Evolutionary conservation across 495 filamentous ascomycete genomes (phyloP).

Genomic region (Lichenothelia convexa): DNA sequence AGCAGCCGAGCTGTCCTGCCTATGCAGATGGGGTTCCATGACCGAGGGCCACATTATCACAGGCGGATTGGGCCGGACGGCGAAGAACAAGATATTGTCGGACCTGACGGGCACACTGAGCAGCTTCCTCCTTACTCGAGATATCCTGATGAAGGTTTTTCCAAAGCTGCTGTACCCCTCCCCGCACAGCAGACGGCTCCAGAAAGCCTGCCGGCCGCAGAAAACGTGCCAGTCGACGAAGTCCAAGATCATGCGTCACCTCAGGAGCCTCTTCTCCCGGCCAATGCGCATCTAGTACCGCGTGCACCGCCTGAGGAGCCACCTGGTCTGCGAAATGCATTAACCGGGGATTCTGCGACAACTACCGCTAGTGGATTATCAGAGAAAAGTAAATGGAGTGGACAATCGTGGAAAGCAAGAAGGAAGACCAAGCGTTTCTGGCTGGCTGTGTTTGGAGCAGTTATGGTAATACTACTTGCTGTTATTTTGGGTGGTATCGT

Average conservation of each 20-base stretch:
- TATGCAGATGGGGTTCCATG: constrained; percentile 72
- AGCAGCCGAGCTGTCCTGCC: constrained; percentile 43
- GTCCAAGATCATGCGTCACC: too few species aligned
- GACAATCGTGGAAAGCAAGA: constrained; percentile 16
- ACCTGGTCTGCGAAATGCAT: too few species aligned
- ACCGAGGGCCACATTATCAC: constrained; percentile 41
- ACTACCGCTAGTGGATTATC: background rate
- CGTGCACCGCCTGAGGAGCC: too few species aligned
- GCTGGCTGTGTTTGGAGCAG: constrained; percentile 30
- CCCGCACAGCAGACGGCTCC: constrained; percentile 6
- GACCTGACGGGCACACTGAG: constrained; percentile 80
- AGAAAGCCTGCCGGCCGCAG: background rate
- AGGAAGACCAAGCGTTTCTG: constrained; percentile 17
- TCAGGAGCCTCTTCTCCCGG: too few species aligned
- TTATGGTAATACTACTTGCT: constrained; percentile 32
- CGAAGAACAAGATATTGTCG: constrained; percentile 75
- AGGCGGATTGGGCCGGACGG: constrained; percentile 58
- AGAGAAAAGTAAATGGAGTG: constrained; percentile 15
- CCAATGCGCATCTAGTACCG: too few species aligned
- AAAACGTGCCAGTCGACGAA: constrained; percentile 4
- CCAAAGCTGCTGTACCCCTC: constrained; percentile 11
- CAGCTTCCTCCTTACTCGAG: constrained; percentile 77
- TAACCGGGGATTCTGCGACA: too few species aligned
- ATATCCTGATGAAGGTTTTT: constrained; percentile 40
- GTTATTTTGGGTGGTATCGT: constrained; percentile 17